Percentiles rank a stretch among this genome's conserved stretches.
phyloP scores from a whole-genome alignment of 495 filamentous ascomycete species.

The Aspergillus wentii region DNA sequence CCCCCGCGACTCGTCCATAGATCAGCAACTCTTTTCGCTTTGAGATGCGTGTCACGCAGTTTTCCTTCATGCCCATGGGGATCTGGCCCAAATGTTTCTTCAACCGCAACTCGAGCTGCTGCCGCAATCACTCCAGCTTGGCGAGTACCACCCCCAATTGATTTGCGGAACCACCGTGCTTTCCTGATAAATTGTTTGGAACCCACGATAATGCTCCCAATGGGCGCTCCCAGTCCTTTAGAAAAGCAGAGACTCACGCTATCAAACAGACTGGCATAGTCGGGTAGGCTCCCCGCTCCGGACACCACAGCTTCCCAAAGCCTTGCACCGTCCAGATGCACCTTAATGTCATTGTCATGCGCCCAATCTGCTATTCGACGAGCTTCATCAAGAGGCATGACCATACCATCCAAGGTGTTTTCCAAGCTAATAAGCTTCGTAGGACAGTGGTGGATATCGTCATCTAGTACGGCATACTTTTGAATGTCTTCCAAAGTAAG shows the following conservation, averaged over 20 bases:
- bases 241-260: slow-evolving; percentile 80
- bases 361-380: slow-evolving; percentile 66
- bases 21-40: slow-evolving; percentile 59
- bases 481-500: slow-evolving; percentile 74
- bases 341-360: slow-evolving; percentile 56
- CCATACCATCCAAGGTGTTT: slow-evolving; percentile 74
- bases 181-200: slow-evolving; percentile 59
- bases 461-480: slow-evolving; percentile 37
- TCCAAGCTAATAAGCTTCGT: slow-evolving; percentile 80
- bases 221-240: slow-evolving; percentile 85
- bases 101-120: slow-evolving; percentile 41
- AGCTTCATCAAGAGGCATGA: slow-evolving; percentile 71
- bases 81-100: slow-evolving; percentile 58
- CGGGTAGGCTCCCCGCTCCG: slow-evolving; percentile 55
- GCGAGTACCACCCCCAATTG: slow-evolving; percentile 76
- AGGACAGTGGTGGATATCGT: slow-evolving; percentile 51
- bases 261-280: slow-evolving; percentile 71
- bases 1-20: slow-evolving; percentile 57
- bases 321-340: slow-evolving; percentile 83
- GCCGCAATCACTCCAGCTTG: slow-evolving; percentile 55
- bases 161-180: slow-evolving; percentile 77
- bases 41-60: slow-evolving; percentile 55
- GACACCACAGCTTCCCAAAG: slow-evolving; percentile 73
- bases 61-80: slow-evolving; percentile 58
- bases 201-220: slow-evolving; percentile 77